Base-by-base conservation (phyloP, 169 alveolate genomes). In the Neospora caninum region DNA sequence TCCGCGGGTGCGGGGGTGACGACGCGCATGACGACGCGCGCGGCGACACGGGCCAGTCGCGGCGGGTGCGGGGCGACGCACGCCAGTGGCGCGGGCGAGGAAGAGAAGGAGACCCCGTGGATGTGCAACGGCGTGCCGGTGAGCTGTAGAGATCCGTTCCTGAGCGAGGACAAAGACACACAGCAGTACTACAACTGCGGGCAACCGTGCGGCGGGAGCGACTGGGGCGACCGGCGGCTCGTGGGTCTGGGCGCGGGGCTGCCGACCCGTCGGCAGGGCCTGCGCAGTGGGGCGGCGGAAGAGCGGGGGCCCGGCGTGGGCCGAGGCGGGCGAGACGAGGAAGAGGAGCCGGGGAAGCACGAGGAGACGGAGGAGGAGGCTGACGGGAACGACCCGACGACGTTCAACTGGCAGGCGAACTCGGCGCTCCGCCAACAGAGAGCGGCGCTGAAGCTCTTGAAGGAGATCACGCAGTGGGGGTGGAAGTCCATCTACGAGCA, bases 161-260 rank as follows among this genome's bases (percentile, higher is more conserved):
- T 34, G 39, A 34, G 39, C 42, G 84, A 34, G 27, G 84, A 73
- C 49, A 73, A 31, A 43, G 84, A 73, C 43, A 34, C 27, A 43
- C 84, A 73, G 84, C 84, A 73, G 84, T 36, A 73, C 49, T 36
- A 73, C 84, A 31, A 73, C 84, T 73, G 84, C 43, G n/a, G 84
- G 39, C 39, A 36, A 25, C 31, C 31, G n/a, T n/a, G n/a, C 39
- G 84, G 9, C 43, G 45, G 42, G 84, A 9, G n/a, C 49, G n/a
- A 1, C 43, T 18, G 25, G 42, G 84, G 84, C 39, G 84, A 36
- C 84, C 43, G 84, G 84, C 27, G 27, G 42, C 49, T 9, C 43
- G 27, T n/a, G 43, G 45, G 42, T 9, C 84, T 31, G 84, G 45
- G 45, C 39, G 2, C 39, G 84, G 42, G 45, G 42, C 38, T 34